Percentiles rank a stretch among this genome's conserved stretches.
phyloP scores from a whole-genome alignment of 441 rosid genomes.

The Eruca vesicaria region DNA sequence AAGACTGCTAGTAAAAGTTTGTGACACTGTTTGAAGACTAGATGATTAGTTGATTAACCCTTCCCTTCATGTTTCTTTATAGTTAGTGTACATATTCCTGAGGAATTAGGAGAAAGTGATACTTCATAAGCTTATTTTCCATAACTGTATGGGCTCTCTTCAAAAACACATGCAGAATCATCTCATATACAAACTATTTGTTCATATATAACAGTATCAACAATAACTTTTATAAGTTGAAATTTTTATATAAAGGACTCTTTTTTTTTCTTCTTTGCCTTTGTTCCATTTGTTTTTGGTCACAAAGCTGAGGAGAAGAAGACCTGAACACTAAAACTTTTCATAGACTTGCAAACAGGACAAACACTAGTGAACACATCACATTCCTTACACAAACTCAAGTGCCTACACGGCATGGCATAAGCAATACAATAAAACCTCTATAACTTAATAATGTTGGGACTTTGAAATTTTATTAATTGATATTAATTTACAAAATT shows the following conservation, averaged over 20 bases:
- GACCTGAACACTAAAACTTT: slow-evolving; percentile 47
- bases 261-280: too few species aligned
- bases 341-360: slow-evolving; percentile 57
- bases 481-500: too few species aligned
- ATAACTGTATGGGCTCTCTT: neutral
- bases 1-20: too few species aligned
- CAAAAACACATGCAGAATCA: neutral
- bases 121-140: neutral
- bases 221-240: neutral
- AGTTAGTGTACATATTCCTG: neutral
- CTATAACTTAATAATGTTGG: too few species aligned
- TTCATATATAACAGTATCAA: neutral
- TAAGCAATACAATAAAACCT: slow-evolving; percentile 49
- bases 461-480: too few species aligned
- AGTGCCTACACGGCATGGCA: slow-evolving; percentile 71
- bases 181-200: neutral
- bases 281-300: neutral
- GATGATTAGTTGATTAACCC: too few species aligned
- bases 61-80: too few species aligned
- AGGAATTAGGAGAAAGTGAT: neutral
- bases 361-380: slow-evolving; percentile 45
- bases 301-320: slow-evolving; percentile 25
- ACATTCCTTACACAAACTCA: slow-evolving; percentile 68
- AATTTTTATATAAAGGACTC: neutral
- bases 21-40: too few species aligned